Percentiles rank a stretch among this genome's conserved stretches.
These are phyloP conservation scores for Gigaspora rosea DNA, from an alignment of 192 early-diverging fungal genomes.

Conservation along the genomic window DNA sequence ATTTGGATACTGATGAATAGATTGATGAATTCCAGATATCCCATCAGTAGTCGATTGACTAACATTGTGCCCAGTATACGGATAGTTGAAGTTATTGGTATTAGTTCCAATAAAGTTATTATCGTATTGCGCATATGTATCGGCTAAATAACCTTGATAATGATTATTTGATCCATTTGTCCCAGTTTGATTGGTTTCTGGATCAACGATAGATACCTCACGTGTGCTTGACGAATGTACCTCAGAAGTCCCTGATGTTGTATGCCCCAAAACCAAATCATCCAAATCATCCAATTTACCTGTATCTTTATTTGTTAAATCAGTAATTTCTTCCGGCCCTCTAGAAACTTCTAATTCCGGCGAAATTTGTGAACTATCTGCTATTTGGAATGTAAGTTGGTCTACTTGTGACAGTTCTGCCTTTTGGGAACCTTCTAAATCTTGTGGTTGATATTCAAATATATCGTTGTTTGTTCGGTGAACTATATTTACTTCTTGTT, in stretches of 20 bases:
- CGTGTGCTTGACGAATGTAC: neutral
- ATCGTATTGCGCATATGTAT: too few relatives aligned
- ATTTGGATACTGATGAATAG: neutral
- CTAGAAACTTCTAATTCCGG: neutral
- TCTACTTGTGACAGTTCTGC: neutral
- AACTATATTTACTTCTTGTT: constrained; percentile 16
- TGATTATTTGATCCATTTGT: neutral
- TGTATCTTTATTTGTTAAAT: neutral
- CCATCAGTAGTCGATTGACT: neutral
- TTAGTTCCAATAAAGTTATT: too few relatives aligned
- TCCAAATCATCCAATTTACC: constrained; percentile 12
- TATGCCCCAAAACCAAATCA: neutral
- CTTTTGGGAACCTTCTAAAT: neutral
- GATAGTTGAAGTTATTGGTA: too few relatives aligned
- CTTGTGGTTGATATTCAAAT: constrained; percentile 7
- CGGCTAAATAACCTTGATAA: neutral
- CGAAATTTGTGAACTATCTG: neutral
- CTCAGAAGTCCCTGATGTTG: neutral
- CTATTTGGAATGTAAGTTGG: neutral
- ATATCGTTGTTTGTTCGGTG: constrained; percentile 1
- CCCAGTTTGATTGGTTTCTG: neutral
- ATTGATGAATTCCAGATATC: neutral
- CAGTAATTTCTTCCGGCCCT: neutral
- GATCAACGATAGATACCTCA: neutral
- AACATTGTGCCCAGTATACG: too few relatives aligned